These are phyloP conservation scores for Dipodascus geniculatus DNA, from an alignment of 805 yeast genomes.

Conservation along the genomic window DNA sequence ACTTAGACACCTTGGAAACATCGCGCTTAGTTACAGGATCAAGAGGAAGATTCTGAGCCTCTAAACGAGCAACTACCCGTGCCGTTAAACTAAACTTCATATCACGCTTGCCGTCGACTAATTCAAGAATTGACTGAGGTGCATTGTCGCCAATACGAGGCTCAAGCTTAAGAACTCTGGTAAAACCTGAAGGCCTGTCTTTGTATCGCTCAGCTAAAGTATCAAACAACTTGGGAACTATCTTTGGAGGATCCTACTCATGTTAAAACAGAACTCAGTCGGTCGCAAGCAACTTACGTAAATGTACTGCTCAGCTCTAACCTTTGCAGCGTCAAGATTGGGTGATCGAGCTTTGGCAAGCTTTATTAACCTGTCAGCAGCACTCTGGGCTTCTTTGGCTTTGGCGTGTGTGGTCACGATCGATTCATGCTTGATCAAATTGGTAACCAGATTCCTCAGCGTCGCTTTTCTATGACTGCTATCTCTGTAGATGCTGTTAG, in stretches of 20 bases:
- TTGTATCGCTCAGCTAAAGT: slow-evolving; percentile 55
- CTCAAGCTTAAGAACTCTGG: slow-evolving; percentile 74
- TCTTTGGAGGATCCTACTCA: slow-evolving; percentile 29
- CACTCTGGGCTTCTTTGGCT: slow-evolving; percentile 56
- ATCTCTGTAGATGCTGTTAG: background rate
- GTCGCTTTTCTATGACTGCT: slow-evolving; percentile 39
- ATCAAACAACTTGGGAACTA: slow-evolving; percentile 53
- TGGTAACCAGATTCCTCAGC: slow-evolving; percentile 53
- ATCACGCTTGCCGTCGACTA: slow-evolving; percentile 67
- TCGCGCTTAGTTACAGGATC: slow-evolving; percentile 46
- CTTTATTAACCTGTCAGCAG: slow-evolving; percentile 53
- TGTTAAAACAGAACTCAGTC: background rate
- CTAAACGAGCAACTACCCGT: slow-evolving; percentile 72
- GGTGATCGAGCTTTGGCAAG: slow-evolving; percentile 35
- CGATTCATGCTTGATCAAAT: slow-evolving; percentile 57
- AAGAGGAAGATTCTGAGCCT: slow-evolving; percentile 44
- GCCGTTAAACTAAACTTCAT: slow-evolving; percentile 69
- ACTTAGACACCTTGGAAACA: slow-evolving; percentile 37
- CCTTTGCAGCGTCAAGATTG: slow-evolving; percentile 11
- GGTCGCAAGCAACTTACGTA: slow-evolving; percentile 17
- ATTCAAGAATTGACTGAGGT: slow-evolving; percentile 76
- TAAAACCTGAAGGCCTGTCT: slow-evolving; percentile 65
- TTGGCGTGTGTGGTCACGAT: slow-evolving; percentile 64
- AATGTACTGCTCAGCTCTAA: slow-evolving; percentile 30
- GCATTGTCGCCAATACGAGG: slow-evolving; percentile 84